Evolutionary conservation across 2,329 filamentous ascomycete genomes (phyloP).

Genomic region (Pseudocercospora musae): DNA sequence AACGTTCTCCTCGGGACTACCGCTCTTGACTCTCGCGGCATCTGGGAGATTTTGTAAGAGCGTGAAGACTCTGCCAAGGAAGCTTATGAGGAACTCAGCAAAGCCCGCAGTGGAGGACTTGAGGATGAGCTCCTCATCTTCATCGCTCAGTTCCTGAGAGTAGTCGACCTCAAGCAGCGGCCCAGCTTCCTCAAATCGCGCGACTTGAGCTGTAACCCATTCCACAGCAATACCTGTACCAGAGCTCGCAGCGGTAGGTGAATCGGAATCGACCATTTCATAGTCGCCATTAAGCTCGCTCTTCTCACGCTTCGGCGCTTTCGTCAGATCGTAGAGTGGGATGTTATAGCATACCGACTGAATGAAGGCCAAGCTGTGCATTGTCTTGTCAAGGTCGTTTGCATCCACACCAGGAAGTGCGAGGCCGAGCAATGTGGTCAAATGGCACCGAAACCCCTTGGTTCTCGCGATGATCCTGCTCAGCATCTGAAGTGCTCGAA

Average conservation of each 20-base stretch:
- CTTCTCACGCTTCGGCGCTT: slow-evolving; percentile 46
- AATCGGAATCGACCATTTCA: slow-evolving; percentile 28
- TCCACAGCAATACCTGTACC: slow-evolving; percentile 67
- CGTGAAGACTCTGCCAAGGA: slow-evolving; percentile 92
- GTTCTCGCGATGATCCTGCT: slow-evolving; percentile 86
- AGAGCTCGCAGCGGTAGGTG: slow-evolving; percentile 24
- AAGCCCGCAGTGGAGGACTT: slow-evolving; percentile 93
- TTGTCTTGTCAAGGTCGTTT: slow-evolving; percentile 94
- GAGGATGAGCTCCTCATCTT: slow-evolving; percentile 81
- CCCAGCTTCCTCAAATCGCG: slow-evolving; percentile 85
- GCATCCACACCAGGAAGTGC: slow-evolving; percentile 94
- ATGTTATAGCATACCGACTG: slow-evolving; percentile 96
- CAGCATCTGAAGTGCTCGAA: slow-evolving; percentile 87
- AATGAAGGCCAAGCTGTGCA: slow-evolving; percentile 91
- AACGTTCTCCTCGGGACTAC: slow-evolving; percentile 93
- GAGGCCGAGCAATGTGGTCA: slow-evolving; percentile 88
- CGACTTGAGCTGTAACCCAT: slow-evolving; percentile 93
- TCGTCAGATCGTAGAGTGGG: slow-evolving; percentile 78
- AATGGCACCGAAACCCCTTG: slow-evolving; percentile 94
- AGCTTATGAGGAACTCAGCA: slow-evolving; percentile 84
- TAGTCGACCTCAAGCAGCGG: slow-evolving; percentile 85
- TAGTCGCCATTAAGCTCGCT: slow-evolving; percentile 34
- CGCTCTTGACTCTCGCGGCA: slow-evolving; percentile 78
- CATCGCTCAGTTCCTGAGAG: slow-evolving; percentile 72
- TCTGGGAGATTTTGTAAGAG: slow-evolving; percentile 93